Percentiles rank a stretch among this genome's conserved stretches.
Evolutionary conservation across 371 early-diverging fungal species (phyloP).

Genomic region (Mucor irregularis): DNA sequence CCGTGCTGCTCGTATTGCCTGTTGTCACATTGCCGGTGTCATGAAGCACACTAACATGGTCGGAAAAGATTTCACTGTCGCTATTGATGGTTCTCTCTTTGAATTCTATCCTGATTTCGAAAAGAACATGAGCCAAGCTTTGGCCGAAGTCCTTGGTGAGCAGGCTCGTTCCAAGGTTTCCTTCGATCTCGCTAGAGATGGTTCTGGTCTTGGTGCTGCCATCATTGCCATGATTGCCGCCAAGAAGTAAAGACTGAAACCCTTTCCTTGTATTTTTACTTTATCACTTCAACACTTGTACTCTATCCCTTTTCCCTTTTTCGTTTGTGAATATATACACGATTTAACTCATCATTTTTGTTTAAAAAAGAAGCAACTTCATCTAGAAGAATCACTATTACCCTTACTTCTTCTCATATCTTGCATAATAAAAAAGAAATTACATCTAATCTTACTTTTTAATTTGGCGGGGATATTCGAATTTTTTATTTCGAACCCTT

Average conservation of each 20-base stretch:
- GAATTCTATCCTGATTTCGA: conserved; percentile 90
- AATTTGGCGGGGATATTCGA: too few relatives aligned
- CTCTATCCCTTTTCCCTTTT: not conserved
- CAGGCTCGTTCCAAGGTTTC: conserved; percentile 36
- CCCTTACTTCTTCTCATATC: too few relatives aligned
- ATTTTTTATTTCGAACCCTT: too few relatives aligned
- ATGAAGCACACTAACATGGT: conserved; percentile 58
- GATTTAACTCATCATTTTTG: not conserved
- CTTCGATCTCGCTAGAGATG: conserved; percentile 43
- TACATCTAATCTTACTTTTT: too few relatives aligned
- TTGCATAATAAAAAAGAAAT: too few relatives aligned
- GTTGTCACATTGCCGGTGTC: conserved; percentile 81
- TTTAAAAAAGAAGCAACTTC: not conserved
- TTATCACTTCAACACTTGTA: not conserved
- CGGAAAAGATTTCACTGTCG: conserved; percentile 50
- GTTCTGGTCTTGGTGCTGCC: conserved; percentile 52
- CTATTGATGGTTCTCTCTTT: conserved; percentile 90
- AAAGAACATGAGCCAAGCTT: conserved; percentile 69
- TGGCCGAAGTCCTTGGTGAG: conserved; percentile 74
- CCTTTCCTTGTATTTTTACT: too few relatives aligned
- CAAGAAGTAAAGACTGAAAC: conserved; percentile 23
- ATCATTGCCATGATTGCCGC: conserved; percentile 51
- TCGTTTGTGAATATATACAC: not conserved
- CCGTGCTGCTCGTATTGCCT: conserved; percentile 85
- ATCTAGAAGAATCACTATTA: too few relatives aligned